Percentiles rank a stretch among this genome's conserved stretches.
Evolutionary conservation across 352 stramenopile species (phyloP).

Genomic region (Phytopythium aichiense): DNA sequence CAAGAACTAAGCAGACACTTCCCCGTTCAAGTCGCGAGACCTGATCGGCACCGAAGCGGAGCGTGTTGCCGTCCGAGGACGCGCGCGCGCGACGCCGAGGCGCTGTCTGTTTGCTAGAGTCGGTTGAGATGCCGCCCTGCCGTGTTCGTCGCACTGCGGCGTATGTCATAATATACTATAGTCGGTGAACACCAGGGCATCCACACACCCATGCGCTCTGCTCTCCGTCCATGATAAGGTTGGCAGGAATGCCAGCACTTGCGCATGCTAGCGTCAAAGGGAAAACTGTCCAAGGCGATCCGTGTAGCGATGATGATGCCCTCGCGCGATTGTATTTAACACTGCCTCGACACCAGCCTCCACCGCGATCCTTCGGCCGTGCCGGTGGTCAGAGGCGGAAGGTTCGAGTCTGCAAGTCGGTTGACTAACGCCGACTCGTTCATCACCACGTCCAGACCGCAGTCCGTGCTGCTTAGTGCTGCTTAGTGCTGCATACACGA

Average conservation of each 20-base stretch:
- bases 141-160: constrained; percentile 6
- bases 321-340: background rate
- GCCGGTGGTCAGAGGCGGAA: background rate
- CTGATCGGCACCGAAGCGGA: background rate
- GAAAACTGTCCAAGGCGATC: background rate
- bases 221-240: background rate
- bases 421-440: background rate
- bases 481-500: background rate
- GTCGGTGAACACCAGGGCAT: constrained; percentile 3
- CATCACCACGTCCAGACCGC: background rate
- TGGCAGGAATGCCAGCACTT: background rate
- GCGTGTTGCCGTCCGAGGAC: background rate
- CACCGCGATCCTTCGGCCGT: background rate
- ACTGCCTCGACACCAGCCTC: background rate
- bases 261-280: background rate
- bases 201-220: background rate
- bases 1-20: constrained; percentile 63
- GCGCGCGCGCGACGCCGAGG: background rate
- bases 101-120: constrained; percentile 6
- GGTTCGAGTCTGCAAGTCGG: background rate
- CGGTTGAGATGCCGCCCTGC: constrained; percentile 4
- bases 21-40: constrained; percentile 5
- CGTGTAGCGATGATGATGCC: background rate
- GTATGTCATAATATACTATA: constrained; percentile 8
- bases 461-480: background rate